Evolutionary conservation across 2,329 filamentous ascomycete genomes (phyloP), one percentile per base, ranked within the genome.

Genomic region (Dactylella cylindrospora): DNA sequence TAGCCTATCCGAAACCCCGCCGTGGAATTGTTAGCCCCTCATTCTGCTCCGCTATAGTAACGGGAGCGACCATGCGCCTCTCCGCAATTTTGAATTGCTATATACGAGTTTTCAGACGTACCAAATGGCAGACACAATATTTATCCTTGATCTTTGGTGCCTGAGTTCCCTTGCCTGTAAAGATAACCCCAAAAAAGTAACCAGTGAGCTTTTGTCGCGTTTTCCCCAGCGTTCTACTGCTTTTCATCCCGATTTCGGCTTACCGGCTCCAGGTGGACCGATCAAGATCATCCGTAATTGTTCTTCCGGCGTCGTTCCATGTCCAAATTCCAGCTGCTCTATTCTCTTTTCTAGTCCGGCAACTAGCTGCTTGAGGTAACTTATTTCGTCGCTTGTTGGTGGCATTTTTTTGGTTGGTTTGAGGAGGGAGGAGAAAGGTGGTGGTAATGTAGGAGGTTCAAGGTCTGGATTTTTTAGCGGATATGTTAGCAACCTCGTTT

Each of bases 141-240:
- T 88, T 94, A 73, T 97, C 91, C 82, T 96, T 96, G 77, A 98
- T 93, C 76, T 86, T 91, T 67, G 93, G 93, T 60, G 93, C 93
- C 76, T 98, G 93, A 33, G 93, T 98, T 76, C 93, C 93, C 83
- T 98, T 98, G 78, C 93, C 93, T 97, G 71, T 65, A 66, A 17
- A 28, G 35, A 23, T 33, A 43, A 43, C 45, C 36, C 40, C 33
- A 40, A 17, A 19, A 33, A 22, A 65, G 61, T 66, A 64, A 51
- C 46, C 59, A 54, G 67, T 61, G 57, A 53, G 64, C 61, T 43
- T 49, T 19, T 51, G 41, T 62, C 40, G 31, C 19, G 22, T 39
- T 38, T 28, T 45, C 43, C 26, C 20, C 40, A 15, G 8, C 13
- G 5, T 31, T 19, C 13, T 29, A 9, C 13, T 20, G 17, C 32